phyloP scores from a whole-genome alignment of 805 yeast species.

The Saturnispora sekii region DNA sequence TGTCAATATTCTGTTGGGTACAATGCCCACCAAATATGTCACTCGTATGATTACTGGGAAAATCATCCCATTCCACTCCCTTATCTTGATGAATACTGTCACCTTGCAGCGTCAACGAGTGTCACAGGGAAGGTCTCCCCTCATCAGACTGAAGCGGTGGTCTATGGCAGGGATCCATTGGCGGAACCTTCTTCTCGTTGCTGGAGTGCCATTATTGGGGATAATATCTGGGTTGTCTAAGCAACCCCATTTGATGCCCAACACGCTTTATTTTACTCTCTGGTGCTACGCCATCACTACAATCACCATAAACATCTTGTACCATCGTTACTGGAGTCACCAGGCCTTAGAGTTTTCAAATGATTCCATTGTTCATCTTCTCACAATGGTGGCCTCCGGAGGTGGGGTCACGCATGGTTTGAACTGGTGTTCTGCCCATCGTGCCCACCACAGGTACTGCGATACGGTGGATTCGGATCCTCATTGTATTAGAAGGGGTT shows the following conservation, averaged over 20 bases:
- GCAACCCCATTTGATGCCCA: conserved; percentile 11
- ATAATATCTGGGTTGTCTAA: conserved; percentile 4
- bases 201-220: conserved; percentile 41
- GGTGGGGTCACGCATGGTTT: conserved; percentile 68
- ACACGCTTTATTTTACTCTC: conserved; percentile 41
- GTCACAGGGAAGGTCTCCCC: conserved; percentile 45
- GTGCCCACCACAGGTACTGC: conserved; percentile 84
- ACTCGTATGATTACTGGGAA: too few relatives aligned
- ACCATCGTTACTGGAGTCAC: conserved; percentile 72
- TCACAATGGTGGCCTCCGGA: conserved; percentile 58
- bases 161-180: conserved; percentile 35
- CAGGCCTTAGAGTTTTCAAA: conserved; percentile 39
- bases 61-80: too few relatives aligned
- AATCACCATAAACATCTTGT: conserved; percentile 71
- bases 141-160: not conserved
- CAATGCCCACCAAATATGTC: too few relatives aligned
- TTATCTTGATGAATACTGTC: too few relatives aligned
- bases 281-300: conserved; percentile 52
- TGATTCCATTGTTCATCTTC: conserved; percentile 34
- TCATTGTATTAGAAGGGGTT: conserved; percentile 71
- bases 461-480: conserved; percentile 82
- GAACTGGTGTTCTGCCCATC: conserved; percentile 76
- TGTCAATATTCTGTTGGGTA: too few relatives aligned
- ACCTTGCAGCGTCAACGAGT: conserved; percentile 59
- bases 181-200: conserved; percentile 23